Percentiles rank a stretch among this genome's conserved stretches.
phyloP scores from a whole-genome alignment of 2,329 filamentous ascomycete genomes.

The Chalara sp. region DNA sequence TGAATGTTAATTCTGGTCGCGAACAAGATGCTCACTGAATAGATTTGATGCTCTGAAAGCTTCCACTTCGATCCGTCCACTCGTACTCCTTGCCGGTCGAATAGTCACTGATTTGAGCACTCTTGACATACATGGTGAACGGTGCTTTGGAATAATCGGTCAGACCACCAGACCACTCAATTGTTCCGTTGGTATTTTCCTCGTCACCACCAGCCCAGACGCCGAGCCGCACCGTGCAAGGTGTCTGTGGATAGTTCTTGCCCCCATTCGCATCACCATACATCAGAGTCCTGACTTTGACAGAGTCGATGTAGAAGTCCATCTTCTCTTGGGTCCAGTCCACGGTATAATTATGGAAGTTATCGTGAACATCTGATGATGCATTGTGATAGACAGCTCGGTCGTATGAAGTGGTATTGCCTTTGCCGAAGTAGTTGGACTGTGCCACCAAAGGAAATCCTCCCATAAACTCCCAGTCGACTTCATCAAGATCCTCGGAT shows the following conservation, averaged over 20 bases:
- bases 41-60: slow-evolving; percentile 57
- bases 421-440: slow-evolving; percentile 75
- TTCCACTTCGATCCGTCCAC: slow-evolving; percentile 55
- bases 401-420: slow-evolving; percentile 64
- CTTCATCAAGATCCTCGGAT: slow-evolving; percentile 78
- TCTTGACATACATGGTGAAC: slow-evolving; percentile 69
- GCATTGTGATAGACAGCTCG: slow-evolving; percentile 59
- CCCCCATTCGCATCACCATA: slow-evolving; percentile 55
- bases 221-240: slow-evolving; percentile 62
- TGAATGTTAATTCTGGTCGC: background rate
- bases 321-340: slow-evolving; percentile 63
- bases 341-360: slow-evolving; percentile 64
- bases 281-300: slow-evolving; percentile 55
- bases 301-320: slow-evolving; percentile 64
- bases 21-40: slow-evolving; percentile 36
- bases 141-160: slow-evolving; percentile 62
- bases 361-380: slow-evolving; percentile 43
- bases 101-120: slow-evolving; percentile 49
- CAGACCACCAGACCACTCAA: slow-evolving; percentile 63
- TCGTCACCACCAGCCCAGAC: slow-evolving; percentile 60
- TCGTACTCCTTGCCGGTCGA: slow-evolving; percentile 56
- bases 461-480: slow-evolving; percentile 81
- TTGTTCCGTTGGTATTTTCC: slow-evolving; percentile 45
- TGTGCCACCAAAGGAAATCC: slow-evolving; percentile 55
- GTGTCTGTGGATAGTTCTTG: slow-evolving; percentile 66